Evolutionary conservation across 1,284 basidiomycete genomes (phyloP), one percentile per base, ranked within the genome.

Genomic region (Entoloma clypeatum): DNA sequence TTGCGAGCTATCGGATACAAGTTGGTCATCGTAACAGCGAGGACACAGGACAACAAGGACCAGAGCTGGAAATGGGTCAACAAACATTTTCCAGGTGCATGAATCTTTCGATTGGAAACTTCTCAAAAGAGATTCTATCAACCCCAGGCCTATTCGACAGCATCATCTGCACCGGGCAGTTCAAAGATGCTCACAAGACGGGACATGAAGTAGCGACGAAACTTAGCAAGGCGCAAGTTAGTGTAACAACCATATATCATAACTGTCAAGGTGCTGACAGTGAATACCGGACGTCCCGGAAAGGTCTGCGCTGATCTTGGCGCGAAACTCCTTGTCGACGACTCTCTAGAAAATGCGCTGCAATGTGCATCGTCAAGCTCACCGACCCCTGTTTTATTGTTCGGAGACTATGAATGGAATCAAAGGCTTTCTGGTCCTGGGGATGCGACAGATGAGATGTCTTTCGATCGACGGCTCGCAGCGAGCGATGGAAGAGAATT

Each of bases 401-500:
- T 89, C 51, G 87, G 86, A n/a, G 63, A 75, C 33, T 87, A 88
- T 52, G 69, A 76, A 38, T 91, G 87, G 87, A 88, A 87, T 60
- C 68, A 65, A 55, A 72, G 76, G 44, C 51, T 68, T 26, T 73
- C 73, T 19, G 59, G 63, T 11, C 60, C 71, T 39, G 55, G 50
- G 5, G 69, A 76, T 44, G 67, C 73, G 39, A 56, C 59, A 39
- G 74, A 83, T 39, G 68, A 75, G 41, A 70, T 81, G 65, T 65
- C 72, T 16, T 88, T 80, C 53, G 72, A 75, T 43, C 69, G 72
- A 53, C 68, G 77, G 42, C 56, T 81, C 18, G 64, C 73, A 45
- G 64, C 61, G 42, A 68, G 69, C 49, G 69, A 68, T 14, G 71
- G 70, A 10, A 64, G 59, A 30, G 68, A 71, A 48, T 84, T 79